A percentile compares a stretch with the other conserved stretches of the same genome.
These are phyloP conservation scores for Cicer cuneatum DNA, from an alignment of 306 rosid species.

Conservation along the genomic window DNA sequence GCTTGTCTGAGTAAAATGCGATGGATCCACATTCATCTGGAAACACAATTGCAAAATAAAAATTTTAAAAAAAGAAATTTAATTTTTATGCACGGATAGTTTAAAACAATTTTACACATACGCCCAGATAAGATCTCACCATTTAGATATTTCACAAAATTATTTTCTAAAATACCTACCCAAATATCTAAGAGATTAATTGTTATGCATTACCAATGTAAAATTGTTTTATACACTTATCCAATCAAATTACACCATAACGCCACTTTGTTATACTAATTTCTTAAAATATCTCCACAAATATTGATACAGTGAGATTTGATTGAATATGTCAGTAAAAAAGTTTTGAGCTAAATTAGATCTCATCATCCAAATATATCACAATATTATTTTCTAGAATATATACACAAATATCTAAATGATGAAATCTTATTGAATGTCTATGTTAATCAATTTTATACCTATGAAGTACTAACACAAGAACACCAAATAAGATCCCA, in stretches of 20 bases:
- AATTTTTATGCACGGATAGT: neutral
- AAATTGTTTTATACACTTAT: neutral
- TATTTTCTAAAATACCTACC: neutral
- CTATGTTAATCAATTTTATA: too few species aligned
- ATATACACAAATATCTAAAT: neutral
- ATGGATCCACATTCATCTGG: constrained; percentile 61
- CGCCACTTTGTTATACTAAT: neutral
- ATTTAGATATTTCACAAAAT: neutral
- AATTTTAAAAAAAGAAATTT: neutral
- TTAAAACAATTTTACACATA: neutral
- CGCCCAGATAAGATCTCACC: neutral
- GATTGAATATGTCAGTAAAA: too few species aligned
- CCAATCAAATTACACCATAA: neutral
- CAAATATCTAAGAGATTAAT: neutral
- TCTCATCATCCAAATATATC: too few species aligned
- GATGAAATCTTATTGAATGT: neutral
- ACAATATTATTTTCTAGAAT: too few species aligned
- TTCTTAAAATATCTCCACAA: neutral
- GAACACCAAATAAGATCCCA: too few species aligned
- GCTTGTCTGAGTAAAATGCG: constrained; percentile 79
- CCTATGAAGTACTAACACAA: too few species aligned
- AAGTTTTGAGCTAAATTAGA: too few species aligned
- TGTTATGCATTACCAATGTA: neutral
- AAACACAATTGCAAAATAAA: neutral
- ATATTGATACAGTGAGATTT: neutral